Evolutionary conservation across 345 rosid genomes (phyloP).

Genomic region (Balakata baccata): DNA sequence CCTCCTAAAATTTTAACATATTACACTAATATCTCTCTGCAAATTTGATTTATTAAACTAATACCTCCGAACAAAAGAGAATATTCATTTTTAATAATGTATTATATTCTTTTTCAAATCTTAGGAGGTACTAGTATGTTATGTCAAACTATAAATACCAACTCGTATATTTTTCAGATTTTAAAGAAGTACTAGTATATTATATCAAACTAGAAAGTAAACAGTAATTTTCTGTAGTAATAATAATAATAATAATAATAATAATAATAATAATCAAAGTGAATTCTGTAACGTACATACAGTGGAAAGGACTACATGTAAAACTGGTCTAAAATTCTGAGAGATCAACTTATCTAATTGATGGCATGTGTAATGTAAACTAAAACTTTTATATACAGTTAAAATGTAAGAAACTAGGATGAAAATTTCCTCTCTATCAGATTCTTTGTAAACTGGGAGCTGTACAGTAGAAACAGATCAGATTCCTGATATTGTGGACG

Average conservation of each 20-base stretch:
- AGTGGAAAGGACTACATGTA: background rate
- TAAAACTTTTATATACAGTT: background rate
- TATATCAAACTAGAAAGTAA: too few relatives aligned
- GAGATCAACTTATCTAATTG: conserved; percentile 3
- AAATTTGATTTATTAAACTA: too few relatives aligned
- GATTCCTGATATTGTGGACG: background rate
- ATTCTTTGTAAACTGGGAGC: conserved; percentile 14
- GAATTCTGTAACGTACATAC: background rate
- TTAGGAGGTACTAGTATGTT: too few relatives aligned
- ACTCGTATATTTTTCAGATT: too few relatives aligned
- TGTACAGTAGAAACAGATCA: conserved; percentile 28
- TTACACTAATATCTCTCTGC: too few relatives aligned
- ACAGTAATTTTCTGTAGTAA: too few relatives aligned
- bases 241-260: background rate
- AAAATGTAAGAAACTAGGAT: background rate
- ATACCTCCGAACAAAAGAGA: too few relatives aligned
- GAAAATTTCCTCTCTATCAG: conserved; percentile 6
- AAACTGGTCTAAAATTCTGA: background rate
- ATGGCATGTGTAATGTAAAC: conserved; percentile 10
- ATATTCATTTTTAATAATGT: too few relatives aligned
- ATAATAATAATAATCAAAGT: background rate
- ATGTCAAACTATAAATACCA: too few relatives aligned
- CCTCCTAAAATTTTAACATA: too few relatives aligned
- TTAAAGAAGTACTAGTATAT: too few relatives aligned
- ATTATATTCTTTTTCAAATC: too few relatives aligned